Conservation (phyloP, 2,329 filamentous ascomycete genomes). For the Ceratocystis colombiana region DNA sequence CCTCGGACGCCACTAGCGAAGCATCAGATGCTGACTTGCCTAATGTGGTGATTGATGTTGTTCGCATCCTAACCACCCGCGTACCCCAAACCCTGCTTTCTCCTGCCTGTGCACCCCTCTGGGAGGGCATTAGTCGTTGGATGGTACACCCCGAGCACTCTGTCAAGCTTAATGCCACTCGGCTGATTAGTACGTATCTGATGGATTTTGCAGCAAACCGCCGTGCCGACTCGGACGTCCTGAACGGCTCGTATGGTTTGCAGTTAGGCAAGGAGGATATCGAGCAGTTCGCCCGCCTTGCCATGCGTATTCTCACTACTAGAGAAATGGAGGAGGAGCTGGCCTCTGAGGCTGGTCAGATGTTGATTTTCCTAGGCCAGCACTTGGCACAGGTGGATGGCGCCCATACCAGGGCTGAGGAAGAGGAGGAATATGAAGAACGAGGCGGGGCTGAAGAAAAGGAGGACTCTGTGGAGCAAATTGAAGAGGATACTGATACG, state of each 20-base stretch:
- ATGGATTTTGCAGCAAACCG: constrained; percentile 56
- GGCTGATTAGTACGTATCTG: constrained; percentile 66
- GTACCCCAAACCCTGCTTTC: constrained; percentile 56
- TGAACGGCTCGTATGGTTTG: constrained; percentile 63
- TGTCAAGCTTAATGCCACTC: constrained; percentile 68
- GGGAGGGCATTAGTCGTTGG: constrained; percentile 57
- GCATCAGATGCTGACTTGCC: constrained; percentile 51
- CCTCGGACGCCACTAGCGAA: constrained; percentile 35
- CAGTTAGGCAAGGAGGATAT: constrained; percentile 55
- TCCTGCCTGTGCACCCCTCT: constrained; percentile 52
- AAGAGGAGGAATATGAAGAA: constrained; percentile 37
- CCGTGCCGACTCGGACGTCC: constrained; percentile 40
- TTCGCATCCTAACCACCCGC: constrained; percentile 56
- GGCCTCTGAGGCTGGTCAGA: constrained; percentile 68
- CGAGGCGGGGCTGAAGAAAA: constrained; percentile 32
- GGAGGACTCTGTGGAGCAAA: constrained; percentile 34
- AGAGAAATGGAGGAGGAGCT: constrained; percentile 59
- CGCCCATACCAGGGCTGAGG: constrained; percentile 32
- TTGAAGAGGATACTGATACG: constrained; percentile 30
- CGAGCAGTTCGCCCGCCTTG: constrained; percentile 44
- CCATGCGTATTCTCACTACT: constrained; percentile 47
- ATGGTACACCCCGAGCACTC: constrained; percentile 61
- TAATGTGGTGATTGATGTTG: constrained; percentile 60
- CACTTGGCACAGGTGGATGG: constrained; percentile 35
- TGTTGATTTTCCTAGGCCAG: constrained; percentile 69